Conservation (phyloP, 179 eudicot genomes). For the Spergularia azorica region DNA sequence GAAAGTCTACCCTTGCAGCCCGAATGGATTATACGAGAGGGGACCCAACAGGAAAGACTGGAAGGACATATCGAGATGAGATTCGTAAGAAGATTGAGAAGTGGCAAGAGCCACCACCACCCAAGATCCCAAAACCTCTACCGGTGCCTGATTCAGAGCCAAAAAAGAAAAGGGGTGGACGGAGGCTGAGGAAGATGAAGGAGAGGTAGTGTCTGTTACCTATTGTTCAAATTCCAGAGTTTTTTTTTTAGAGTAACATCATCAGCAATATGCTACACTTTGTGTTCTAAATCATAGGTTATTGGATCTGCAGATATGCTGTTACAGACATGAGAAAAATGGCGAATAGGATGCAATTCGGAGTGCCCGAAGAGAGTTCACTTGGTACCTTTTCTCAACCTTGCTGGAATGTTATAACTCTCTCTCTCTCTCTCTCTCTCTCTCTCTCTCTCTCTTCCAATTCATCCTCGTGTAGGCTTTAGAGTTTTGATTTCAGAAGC, state of each 20-base stretch:
- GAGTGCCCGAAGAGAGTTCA: constrained; percentile 93
- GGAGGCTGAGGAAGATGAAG: constrained; percentile 87
- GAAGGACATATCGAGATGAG: constrained; percentile 73
- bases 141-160: constrained; percentile 99
- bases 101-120: constrained; percentile 99
- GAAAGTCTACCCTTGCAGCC: constrained; percentile 86
- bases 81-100: constrained; percentile 91
- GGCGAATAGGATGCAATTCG: constrained; percentile 95
- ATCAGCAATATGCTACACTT: neutral
- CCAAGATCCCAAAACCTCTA: constrained; percentile 94
- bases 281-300: constrained; percentile 1
- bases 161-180: constrained; percentile 96
- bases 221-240: neutral
- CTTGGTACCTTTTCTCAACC: constrained; percentile 48
- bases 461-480: neutral
- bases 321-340: constrained; percentile 91
- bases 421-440: no score
- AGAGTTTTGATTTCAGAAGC: neutral
- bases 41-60: constrained; percentile 74
- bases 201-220: constrained; percentile 52
- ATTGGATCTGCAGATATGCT: constrained; percentile 65
- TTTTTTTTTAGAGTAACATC: neutral
- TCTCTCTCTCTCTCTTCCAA: no score
- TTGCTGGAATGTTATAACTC: neutral
- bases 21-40: constrained; percentile 87